Conservation (phyloP, 345 rosid genomes). For the Populus euphratica region DNA sequence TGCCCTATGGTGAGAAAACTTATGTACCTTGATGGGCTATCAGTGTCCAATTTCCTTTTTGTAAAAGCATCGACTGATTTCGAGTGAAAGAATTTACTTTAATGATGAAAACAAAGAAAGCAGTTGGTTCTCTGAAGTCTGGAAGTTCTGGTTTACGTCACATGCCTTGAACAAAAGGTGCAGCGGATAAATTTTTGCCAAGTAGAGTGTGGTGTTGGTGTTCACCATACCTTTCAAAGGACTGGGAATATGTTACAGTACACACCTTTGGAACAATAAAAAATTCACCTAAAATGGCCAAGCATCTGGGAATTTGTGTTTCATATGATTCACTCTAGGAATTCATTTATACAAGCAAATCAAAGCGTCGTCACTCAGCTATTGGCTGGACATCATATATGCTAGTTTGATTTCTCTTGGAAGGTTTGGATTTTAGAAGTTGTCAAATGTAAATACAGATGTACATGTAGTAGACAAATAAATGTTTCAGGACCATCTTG, state of each 20-base stretch:
- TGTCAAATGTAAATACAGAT: neutral
- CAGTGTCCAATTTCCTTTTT: neutral
- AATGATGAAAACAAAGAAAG: neutral
- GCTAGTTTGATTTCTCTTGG: neutral
- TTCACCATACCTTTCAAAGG: neutral
- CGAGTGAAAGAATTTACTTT: neutral
- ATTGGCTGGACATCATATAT: neutral
- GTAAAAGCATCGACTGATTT: neutral
- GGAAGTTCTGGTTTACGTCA: neutral
- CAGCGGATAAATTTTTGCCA: neutral
- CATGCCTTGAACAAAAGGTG: neutral
- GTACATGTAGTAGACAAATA: neutral
- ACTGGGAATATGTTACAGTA: neutral
- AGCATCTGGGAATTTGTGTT: neutral
- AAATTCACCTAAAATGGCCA: neutral
- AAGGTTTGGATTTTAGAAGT: neutral
- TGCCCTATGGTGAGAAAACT: neutral
- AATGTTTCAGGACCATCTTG: neutral
- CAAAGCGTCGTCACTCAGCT: neutral
- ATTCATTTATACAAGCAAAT: conserved; percentile 2
- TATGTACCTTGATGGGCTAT: neutral
- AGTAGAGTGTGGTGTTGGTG: neutral
- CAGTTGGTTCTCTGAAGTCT: neutral
- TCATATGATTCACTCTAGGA: neutral
- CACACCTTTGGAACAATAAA: neutral